These are phyloP conservation scores for Termitomyces sp. DNA, from an alignment of 768 basidiomycete genomes.

Conservation along the genomic window DNA sequence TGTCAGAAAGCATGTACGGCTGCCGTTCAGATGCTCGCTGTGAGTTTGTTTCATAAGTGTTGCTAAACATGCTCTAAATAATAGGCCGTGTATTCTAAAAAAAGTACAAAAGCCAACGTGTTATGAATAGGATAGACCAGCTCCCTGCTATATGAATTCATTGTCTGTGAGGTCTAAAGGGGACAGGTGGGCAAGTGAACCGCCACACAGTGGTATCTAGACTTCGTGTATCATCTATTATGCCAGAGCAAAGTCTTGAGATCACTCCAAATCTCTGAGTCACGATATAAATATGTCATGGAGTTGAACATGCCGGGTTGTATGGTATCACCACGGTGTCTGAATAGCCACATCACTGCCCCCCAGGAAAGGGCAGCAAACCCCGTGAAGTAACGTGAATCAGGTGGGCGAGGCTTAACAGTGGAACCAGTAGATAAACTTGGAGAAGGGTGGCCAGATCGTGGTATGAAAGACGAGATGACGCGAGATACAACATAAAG, in stretches of 20 bases:
- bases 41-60: slow-evolving; percentile 24
- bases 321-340: slow-evolving; percentile 81
- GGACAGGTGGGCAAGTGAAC: background rate
- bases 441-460: slow-evolving; percentile 51
- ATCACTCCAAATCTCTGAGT: slow-evolving; percentile 83
- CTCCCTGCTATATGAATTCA: slow-evolving; percentile 20
- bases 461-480: slow-evolving; percentile 86
- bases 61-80: slow-evolving; percentile 6
- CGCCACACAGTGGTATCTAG: background rate
- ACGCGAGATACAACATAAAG: slow-evolving; percentile 94
- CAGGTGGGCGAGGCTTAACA: slow-evolving; percentile 74
- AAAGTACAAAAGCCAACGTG: slow-evolving; percentile 60
- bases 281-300: slow-evolving; percentile 93
- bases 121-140: slow-evolving; percentile 49
- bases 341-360: slow-evolving; percentile 94
- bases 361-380: slow-evolving; percentile 93
- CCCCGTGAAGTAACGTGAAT: slow-evolving; percentile 77
- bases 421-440: slow-evolving; percentile 34
- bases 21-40: slow-evolving; percentile 66
- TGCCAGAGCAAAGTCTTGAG: slow-evolving; percentile 88
- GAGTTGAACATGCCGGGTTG: slow-evolving; percentile 97
- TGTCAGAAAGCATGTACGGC: slow-evolving; percentile 60
- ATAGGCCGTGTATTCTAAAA: slow-evolving; percentile 2
- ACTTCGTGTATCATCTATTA: slow-evolving; percentile 52
- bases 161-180: background rate